phyloP scores from a whole-genome alignment of 371 early-diverging fungal species.

The Haplosporangium sp. region DNA sequence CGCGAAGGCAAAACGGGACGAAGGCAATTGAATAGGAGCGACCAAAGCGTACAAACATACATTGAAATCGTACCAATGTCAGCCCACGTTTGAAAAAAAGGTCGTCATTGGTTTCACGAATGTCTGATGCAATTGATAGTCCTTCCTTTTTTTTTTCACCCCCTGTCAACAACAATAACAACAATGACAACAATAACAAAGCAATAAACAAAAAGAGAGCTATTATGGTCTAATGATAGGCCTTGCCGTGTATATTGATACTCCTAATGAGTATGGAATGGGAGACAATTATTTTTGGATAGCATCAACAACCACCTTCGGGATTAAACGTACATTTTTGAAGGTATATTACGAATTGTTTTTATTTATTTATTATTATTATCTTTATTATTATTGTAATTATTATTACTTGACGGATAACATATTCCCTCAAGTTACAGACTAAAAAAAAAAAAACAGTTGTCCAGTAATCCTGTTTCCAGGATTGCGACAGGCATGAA shows the following conservation, averaged over 20 bases:
- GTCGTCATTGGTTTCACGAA: slow-evolving; percentile 14
- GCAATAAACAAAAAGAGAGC: not conserved
- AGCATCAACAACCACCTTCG: not conserved
- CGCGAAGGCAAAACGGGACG: slow-evolving; percentile 18
- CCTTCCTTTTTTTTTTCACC: not conserved
- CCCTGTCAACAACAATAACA: not conserved
- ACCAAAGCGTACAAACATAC: slow-evolving; percentile 14
- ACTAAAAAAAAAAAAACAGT: not conserved
- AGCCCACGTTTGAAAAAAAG: not conserved
- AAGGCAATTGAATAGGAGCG: not conserved
- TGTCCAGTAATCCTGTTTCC: not conserved
- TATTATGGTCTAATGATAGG: not conserved
- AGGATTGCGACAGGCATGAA: not conserved
- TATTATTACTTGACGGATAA: not conserved
- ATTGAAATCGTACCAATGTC: not conserved
- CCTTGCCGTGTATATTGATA: no score
- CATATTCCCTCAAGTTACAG: not conserved
- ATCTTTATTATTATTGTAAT: no score
- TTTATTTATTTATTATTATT: not conserved
- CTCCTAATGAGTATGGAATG: not conserved
- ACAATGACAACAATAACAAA: not conserved
- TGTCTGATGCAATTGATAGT: not conserved
- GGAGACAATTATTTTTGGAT: not conserved
- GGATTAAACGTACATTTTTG: not conserved
- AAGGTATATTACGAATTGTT: not conserved